Conservation (phyloP, 345 rosid species). For the Erysimum cheiranthoides region DNA sequence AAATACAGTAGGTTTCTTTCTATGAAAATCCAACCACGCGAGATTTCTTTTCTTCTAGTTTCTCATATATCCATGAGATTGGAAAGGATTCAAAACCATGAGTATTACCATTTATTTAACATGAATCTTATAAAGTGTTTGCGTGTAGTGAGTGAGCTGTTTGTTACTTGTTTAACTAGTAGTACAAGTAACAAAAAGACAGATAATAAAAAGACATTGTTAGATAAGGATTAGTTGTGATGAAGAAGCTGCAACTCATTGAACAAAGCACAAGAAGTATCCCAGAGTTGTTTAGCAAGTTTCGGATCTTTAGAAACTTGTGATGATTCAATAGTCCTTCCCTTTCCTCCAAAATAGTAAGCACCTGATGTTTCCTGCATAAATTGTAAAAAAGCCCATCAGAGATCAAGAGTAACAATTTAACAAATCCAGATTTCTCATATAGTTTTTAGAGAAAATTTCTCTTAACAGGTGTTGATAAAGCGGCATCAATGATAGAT, state of each 20-base stretch:
- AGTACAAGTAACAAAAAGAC: background rate
- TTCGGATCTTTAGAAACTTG: constrained; percentile 50
- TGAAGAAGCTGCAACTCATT: constrained; percentile 40
- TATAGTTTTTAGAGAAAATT: too few species aligned
- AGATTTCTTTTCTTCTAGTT: too few species aligned
- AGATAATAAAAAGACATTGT: background rate
- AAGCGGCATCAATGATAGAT: constrained; percentile 78
- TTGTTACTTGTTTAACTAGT: background rate
- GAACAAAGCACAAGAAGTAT: constrained; percentile 57
- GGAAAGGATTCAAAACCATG: background rate
- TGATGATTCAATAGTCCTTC: constrained; percentile 67
- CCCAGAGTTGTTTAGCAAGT: constrained; percentile 70
- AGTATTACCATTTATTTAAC: too few species aligned
- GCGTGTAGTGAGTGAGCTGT: too few species aligned
- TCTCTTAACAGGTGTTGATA: constrained; percentile 59
- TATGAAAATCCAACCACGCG: too few species aligned
- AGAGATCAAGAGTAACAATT: too few species aligned
- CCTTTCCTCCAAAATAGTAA: constrained; percentile 86
- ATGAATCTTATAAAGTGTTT: too few species aligned
- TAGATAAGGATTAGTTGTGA: background rate
- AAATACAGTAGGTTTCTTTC: background rate
- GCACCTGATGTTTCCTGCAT: constrained; percentile 67
- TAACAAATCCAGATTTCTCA: too few species aligned
- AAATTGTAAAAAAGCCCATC: too few species aligned
- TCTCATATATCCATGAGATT: background rate